A percentile compares a stretch with the other conserved stretches of the same genome.
Evolutionary conservation across 2,329 filamentous ascomycete genomes (phyloP).

Genomic region (Alternaria gansuensis): DNA sequence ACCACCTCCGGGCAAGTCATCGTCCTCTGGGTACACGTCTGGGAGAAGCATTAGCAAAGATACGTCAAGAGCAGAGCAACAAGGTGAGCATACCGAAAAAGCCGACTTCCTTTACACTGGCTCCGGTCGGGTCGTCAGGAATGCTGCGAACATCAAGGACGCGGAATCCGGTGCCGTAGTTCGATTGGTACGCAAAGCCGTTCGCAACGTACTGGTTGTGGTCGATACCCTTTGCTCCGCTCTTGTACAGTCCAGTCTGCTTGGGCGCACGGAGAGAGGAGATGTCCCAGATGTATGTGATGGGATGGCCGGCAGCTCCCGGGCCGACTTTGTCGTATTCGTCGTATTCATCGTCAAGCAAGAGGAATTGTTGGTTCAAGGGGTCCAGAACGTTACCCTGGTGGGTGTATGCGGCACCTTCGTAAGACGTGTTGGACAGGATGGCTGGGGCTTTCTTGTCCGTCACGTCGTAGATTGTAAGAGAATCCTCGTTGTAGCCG

Average conservation of each 20-base stretch:
- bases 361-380: constrained; percentile 47
- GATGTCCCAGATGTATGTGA: constrained; percentile 55
- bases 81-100: constrained; percentile 46
- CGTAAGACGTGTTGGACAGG: constrained; percentile 64
- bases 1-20: constrained; percentile 52
- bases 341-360: constrained; percentile 54
- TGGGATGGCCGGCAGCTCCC: constrained; percentile 46
- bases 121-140: constrained; percentile 52
- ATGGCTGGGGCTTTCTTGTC: constrained; percentile 59
- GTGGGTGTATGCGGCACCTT: constrained; percentile 67
- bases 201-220: constrained; percentile 60
- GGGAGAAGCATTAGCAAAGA: constrained; percentile 9
- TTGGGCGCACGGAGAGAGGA: constrained; percentile 46
- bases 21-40: constrained; percentile 57
- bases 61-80: not conserved
- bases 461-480: constrained; percentile 64
- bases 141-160: constrained; percentile 56
- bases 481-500: constrained; percentile 64
- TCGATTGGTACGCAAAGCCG: constrained; percentile 55
- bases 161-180: constrained; percentile 56
- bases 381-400: constrained; percentile 63
- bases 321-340: constrained; percentile 52
- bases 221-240: constrained; percentile 53
- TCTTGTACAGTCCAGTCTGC: constrained; percentile 57
- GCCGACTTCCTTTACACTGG: constrained; percentile 54